Evolutionary conservation across 306 rosid genomes (phyloP).

Genomic region (Acacia melanoxylon): DNA sequence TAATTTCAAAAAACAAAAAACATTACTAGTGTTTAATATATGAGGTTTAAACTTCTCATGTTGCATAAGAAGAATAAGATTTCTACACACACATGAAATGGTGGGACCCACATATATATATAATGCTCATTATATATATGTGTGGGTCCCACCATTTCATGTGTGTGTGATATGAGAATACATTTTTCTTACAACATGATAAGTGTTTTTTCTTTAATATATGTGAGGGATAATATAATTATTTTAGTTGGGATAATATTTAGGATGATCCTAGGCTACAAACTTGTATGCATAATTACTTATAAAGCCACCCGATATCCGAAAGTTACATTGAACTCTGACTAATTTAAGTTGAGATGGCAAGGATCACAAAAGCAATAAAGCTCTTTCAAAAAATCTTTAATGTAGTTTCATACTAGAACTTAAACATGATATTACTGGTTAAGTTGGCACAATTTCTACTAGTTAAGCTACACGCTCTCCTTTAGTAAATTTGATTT

Average conservation of each 20-base stretch:
- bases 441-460: background rate
- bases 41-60: too few relatives aligned
- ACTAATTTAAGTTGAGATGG: too few relatives aligned
- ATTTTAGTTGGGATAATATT: background rate
- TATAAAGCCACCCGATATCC: background rate
- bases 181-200: too few relatives aligned
- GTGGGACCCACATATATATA: too few relatives aligned
- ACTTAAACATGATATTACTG: background rate
- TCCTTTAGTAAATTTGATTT: background rate
- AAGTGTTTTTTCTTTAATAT: too few relatives aligned
- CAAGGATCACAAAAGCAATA: background rate
- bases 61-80: too few relatives aligned
- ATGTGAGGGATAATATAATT: background rate
- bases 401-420: too few relatives aligned
- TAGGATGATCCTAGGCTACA: background rate
- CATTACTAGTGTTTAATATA: background rate
- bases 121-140: too few relatives aligned
- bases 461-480: background rate
- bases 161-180: too few relatives aligned
- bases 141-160: too few relatives aligned
- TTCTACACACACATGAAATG: too few relatives aligned
- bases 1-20: background rate
- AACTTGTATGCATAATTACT: background rate
- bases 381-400: too few relatives aligned
- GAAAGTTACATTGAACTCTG: background rate